These are phyloP conservation scores for Salicornia ramosissima DNA, from an alignment of 148 eudicot genomes.

Conservation along the genomic window DNA sequence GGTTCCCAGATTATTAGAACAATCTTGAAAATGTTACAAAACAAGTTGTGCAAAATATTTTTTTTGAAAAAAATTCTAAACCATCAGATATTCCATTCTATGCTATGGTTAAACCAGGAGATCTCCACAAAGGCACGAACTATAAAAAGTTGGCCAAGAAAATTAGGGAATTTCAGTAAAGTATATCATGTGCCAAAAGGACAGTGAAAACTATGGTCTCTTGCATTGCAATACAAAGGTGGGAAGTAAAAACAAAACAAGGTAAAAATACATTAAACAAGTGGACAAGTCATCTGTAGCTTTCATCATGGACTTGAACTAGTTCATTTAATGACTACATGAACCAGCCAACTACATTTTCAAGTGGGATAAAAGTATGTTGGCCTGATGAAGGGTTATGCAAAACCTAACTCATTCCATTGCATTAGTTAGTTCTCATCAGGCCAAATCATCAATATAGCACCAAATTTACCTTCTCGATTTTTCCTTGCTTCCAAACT, in stretches of 20 bases:
- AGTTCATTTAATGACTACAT: not conserved
- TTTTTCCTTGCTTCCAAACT: constrained; percentile 30
- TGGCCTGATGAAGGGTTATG: constrained; percentile 16
- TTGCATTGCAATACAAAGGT: not conserved
- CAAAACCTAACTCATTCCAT: constrained; percentile 14
- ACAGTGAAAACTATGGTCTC: not conserved
- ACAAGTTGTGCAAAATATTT: too few species aligned
- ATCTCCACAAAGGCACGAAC: too few species aligned
- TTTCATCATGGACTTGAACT: not conserved
- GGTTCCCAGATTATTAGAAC: too few species aligned
- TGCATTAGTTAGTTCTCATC: constrained; percentile 17
- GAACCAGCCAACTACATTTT: not conserved
- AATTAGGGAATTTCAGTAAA: not conserved
- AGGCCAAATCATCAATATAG: constrained; percentile 27
- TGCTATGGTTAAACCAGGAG: too few species aligned
- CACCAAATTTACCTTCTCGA: constrained; percentile 32
- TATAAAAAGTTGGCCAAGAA: too few species aligned
- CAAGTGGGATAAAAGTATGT: not conserved
- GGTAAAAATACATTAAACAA: not conserved
- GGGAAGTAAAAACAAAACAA: not conserved
- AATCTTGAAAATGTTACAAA: too few species aligned
- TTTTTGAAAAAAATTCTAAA: too few species aligned
- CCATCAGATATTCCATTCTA: too few species aligned
- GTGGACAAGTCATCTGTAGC: not conserved
- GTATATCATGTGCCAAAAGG: not conserved